Conservation (phyloP, 2,329 filamentous ascomycete genomes). For the Penicillium hordei region DNA sequence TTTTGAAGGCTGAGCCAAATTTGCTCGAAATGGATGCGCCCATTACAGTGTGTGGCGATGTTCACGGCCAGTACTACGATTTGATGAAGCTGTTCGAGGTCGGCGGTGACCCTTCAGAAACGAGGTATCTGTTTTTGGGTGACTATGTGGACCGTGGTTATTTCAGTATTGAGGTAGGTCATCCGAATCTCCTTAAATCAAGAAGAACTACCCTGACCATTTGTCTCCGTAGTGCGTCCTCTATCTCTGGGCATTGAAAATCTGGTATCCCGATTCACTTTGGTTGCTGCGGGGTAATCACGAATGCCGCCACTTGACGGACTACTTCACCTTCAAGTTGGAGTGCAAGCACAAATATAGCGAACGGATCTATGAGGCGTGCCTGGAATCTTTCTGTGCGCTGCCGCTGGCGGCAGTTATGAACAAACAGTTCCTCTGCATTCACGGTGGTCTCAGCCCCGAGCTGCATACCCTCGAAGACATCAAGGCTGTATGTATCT, state of each 20-base stretch:
- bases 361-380: slow-evolving; percentile 92
- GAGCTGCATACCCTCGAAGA: slow-evolving; percentile 96
- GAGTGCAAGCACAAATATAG: slow-evolving; percentile 99
- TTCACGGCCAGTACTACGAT: slow-evolving; percentile 98
- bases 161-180: slow-evolving; percentile 84
- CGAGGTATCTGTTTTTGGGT: slow-evolving; percentile 91
- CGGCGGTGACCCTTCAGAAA: slow-evolving; percentile 93
- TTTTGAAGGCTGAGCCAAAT: slow-evolving; percentile 88
- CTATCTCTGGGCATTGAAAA: slow-evolving; percentile 97
- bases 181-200: not conserved
- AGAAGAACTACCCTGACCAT: slow-evolving; percentile 3
- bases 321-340: slow-evolving; percentile 99
- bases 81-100: slow-evolving; percentile 99
- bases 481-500: slow-evolving; percentile 70
- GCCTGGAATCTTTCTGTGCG: slow-evolving; percentile 96
- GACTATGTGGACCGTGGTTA: slow-evolving; percentile 98
- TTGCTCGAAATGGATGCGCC: slow-evolving; percentile 98
- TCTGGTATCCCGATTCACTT: slow-evolving; percentile 96
- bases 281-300: slow-evolving; percentile 98
- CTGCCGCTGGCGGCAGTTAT: slow-evolving; percentile 93
- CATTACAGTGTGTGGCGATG: slow-evolving; percentile 97
- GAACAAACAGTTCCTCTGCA: slow-evolving; percentile 99
- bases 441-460: slow-evolving; percentile 93
- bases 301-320: slow-evolving; percentile 96
- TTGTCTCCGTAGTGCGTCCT: slow-evolving; percentile 70